Base-by-base conservation (phyloP, 495 filamentous ascomycete genomes). In the Bacidia rubella region DNA sequence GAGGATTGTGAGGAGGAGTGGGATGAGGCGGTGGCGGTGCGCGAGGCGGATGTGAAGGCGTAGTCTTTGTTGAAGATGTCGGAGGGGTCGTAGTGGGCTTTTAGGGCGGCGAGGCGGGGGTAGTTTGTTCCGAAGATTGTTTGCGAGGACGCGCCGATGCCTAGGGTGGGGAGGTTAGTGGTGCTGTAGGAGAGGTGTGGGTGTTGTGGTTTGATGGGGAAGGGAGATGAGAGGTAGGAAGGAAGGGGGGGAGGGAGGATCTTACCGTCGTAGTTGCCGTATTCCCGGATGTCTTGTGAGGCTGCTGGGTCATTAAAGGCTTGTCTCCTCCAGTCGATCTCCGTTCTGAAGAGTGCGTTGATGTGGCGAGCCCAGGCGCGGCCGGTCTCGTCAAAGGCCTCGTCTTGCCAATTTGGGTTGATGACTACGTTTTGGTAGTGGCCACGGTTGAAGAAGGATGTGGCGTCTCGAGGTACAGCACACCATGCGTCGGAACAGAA, bases 61-160 rank as follows among this genome's bases (percentile, higher is more conserved):
- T 44, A 44, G 20, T 44, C 20, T 25, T 49, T 54, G 23, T 41
- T 23, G 29, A 85, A 72, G 3, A 81, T 61, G 46, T 75, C 69
- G 10, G 67, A 49, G 0, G 80, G 79, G 61, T 84, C 79, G 20
- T 76, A 68, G 38, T 64, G 62, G 1, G 52, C 47, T 62, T 78
- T 76, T 44, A 76, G 62, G 12, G 53, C 19, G 3, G 60, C 42
- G 47, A 78, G 55, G 0, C 48, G 41, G 2, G 45, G 47, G 51
- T 74, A 74, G 45, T 72, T 72, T 2, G 15, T 19, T 0, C 77
- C 75, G 32, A 71, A 81, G 55, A 79, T 54, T 35, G 15, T 38
- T n/a, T 40, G 41, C 23, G 52, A n/a, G 27, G 24, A 21, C 5
- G 26, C 27, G 23, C 19, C 22, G 10, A 38, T 20, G 43, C 52